Conservation (phyloP, 2,329 filamentous ascomycete species). For the Aspergillus felis region DNA sequence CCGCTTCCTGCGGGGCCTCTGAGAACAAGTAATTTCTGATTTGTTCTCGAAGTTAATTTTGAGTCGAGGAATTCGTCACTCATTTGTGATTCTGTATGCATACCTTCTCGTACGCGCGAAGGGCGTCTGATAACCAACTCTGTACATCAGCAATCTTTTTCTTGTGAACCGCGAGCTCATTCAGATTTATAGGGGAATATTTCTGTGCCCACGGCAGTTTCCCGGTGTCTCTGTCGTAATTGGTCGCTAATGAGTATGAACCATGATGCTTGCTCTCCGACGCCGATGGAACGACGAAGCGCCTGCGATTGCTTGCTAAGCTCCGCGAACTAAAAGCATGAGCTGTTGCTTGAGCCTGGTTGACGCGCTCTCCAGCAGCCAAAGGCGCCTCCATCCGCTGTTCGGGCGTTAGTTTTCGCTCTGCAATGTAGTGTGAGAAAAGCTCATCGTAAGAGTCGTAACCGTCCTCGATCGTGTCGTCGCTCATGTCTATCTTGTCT, state of each 20-base stretch:
- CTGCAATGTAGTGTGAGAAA: constrained; percentile 30
- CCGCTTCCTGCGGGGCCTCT: constrained; percentile 89
- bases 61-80: background rate
- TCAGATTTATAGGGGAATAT: constrained; percentile 69
- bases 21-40: constrained; percentile 72
- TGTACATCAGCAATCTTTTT: constrained; percentile 86
- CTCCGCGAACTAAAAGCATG: constrained; percentile 9
- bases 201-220: constrained; percentile 80
- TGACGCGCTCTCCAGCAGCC: constrained; percentile 5
- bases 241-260: constrained; percentile 8
- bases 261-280: background rate
- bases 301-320: constrained; percentile 17
- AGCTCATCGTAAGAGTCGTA: constrained; percentile 38
- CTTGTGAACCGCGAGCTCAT: constrained; percentile 91
- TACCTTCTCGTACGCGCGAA: constrained; percentile 52
- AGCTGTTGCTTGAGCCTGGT: constrained; percentile 6
- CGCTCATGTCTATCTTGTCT: constrained; percentile 23
- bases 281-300: constrained; percentile 23
- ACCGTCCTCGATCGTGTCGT: constrained; percentile 40
- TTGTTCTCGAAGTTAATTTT: constrained; percentile 13
- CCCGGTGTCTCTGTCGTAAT: constrained; percentile 51
- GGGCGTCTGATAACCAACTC: constrained; percentile 73
- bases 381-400: constrained; percentile 1
- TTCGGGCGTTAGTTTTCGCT: constrained; percentile 11
- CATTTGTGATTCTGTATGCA: constrained; percentile 10